Conservation (phyloP, 1,139 yeast genomes). For the Diutina scorzettiae region DNA sequence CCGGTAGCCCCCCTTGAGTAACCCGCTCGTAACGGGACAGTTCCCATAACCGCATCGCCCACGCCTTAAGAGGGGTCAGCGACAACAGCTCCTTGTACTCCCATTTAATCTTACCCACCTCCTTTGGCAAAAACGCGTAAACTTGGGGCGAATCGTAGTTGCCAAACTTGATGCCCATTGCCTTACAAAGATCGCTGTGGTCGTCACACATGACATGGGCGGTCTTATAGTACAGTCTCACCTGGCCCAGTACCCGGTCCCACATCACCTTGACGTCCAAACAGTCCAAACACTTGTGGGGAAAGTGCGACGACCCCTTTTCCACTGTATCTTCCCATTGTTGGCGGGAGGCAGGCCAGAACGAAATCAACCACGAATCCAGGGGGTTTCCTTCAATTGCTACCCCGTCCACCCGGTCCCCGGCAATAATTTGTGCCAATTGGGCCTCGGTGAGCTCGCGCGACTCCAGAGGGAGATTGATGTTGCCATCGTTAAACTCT, state of each 20-base stretch:
- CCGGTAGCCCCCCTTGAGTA: slow-evolving; percentile 24
- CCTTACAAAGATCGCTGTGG: slow-evolving; percentile 36
- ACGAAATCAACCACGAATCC: slow-evolving; percentile 43
- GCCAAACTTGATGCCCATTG: slow-evolving; percentile 27
- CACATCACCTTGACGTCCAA: slow-evolving; percentile 39
- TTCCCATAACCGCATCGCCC: slow-evolving; percentile 21
- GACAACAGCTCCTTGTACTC: slow-evolving; percentile 21
- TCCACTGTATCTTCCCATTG: slow-evolving; percentile 19
- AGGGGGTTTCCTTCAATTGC: slow-evolving; percentile 8
- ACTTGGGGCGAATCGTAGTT: slow-evolving; percentile 16
- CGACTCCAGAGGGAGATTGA: slow-evolving; percentile 29
- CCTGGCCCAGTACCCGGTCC: slow-evolving; percentile 42
- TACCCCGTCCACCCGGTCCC: slow-evolving; percentile 15
- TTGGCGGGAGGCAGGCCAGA: slow-evolving; percentile 46
- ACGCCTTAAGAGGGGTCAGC: slow-evolving; percentile 21
- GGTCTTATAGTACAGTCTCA: slow-evolving; percentile 29
- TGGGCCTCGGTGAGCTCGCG: slow-evolving; percentile 19
- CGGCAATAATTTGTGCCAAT: slow-evolving; percentile 32
- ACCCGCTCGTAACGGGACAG: slow-evolving; percentile 29
- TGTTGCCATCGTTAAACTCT: slow-evolving; percentile 26
- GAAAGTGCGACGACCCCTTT: slow-evolving; percentile 14
- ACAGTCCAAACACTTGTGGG: slow-evolving; percentile 35
- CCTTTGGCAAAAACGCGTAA: slow-evolving; percentile 30
- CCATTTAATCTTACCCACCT: slow-evolving; percentile 21
- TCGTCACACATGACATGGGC: slow-evolving; percentile 51